Conservation (phyloP, 1,139 yeast genomes). For the Pneumocystis canis region DNA sequence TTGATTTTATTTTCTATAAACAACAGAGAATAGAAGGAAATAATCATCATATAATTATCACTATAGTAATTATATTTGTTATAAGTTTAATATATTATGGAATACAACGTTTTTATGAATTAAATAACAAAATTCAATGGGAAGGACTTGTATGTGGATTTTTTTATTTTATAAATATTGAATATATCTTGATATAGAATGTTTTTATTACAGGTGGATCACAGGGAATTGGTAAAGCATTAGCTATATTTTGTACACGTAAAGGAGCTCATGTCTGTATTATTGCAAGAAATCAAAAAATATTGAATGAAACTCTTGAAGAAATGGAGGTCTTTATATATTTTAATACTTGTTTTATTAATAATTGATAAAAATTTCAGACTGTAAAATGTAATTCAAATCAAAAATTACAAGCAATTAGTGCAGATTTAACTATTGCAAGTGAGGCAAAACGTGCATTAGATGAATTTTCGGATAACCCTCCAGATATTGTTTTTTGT, state of each 20-base stretch:
- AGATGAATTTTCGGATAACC: conserved; percentile 18
- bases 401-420: conserved; percentile 34
- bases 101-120: background rate
- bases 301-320: conserved; percentile 36
- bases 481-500: conserved; percentile 62
- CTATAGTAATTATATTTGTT: background rate
- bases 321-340: conserved; percentile 26
- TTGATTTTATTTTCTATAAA: background rate
- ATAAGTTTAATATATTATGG: background rate
- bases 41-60: background rate
- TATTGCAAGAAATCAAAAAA: conserved; percentile 58
- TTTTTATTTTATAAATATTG: background rate
- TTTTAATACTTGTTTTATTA: conserved; percentile 9
- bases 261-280: conserved; percentile 52
- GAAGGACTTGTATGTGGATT: background rate
- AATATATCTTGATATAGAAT: conserved; percentile 22
- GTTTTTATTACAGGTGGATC: conserved; percentile 89
- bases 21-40: background rate
- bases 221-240: conserved; percentile 78
- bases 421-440: conserved; percentile 56
- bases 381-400: conserved; percentile 15
- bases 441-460: conserved; percentile 35
- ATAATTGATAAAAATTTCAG: conserved; percentile 1
- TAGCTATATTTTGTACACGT: conserved; percentile 47
- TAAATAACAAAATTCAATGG: background rate